These are phyloP conservation scores for Coniella vitis DNA, from an alignment of 2,329 filamentous ascomycete species.

Conservation along the genomic window DNA sequence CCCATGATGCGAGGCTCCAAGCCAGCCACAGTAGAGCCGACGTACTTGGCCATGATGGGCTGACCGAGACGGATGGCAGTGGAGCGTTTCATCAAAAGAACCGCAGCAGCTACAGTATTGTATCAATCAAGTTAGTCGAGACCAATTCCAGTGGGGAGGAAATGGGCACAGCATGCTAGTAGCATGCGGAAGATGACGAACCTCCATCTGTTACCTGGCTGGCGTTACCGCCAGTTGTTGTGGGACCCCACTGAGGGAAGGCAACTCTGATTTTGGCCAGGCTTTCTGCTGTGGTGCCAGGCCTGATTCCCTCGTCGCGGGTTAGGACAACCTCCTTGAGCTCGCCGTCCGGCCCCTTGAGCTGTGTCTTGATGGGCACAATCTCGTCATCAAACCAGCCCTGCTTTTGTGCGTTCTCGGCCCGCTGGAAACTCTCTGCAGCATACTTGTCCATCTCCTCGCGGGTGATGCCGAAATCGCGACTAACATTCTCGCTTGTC, in stretches of 20 bases:
- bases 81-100: slow-evolving; percentile 91
- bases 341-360: slow-evolving; percentile 80
- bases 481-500: slow-evolving; percentile 92
- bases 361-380: slow-evolving; percentile 70
- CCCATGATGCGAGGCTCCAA: slow-evolving; percentile 95
- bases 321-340: slow-evolving; percentile 71
- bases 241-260: slow-evolving; percentile 82
- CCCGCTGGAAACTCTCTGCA: slow-evolving; percentile 78
- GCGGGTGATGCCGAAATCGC: slow-evolving; percentile 79
- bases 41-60: slow-evolving; percentile 91
- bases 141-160: too few species aligned
- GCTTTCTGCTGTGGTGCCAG: slow-evolving; percentile 78
- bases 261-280: slow-evolving; percentile 82
- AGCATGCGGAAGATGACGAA: slow-evolving; percentile 26
- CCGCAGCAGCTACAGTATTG: slow-evolving; percentile 57
- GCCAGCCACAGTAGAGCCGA: slow-evolving; percentile 83
- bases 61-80: slow-evolving; percentile 80
- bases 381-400: slow-evolving; percentile 95
- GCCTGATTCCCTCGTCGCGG: slow-evolving; percentile 84
- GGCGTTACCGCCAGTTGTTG: slow-evolving; percentile 86
- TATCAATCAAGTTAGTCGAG: not conserved
- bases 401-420: slow-evolving; percentile 83
- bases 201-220: slow-evolving; percentile 91
- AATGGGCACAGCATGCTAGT: not conserved
- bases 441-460: slow-evolving; percentile 80